phyloP scores from a whole-genome alignment of 2,329 filamentous ascomycete genomes.

The Xylaria sp. region DNA sequence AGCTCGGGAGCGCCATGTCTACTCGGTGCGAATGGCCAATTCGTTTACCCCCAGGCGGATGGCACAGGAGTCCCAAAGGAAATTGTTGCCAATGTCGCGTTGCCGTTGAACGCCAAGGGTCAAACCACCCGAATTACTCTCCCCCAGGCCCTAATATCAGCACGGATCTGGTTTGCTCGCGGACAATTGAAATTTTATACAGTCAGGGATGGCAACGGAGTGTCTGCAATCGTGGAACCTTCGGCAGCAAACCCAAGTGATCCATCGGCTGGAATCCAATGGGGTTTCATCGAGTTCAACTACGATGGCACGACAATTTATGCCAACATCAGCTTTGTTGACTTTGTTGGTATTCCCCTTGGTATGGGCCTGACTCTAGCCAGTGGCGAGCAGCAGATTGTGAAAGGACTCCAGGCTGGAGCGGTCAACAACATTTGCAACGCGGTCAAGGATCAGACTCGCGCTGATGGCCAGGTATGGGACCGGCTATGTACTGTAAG shows the following conservation, averaged over 20 bases:
- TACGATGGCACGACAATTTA: conserved; percentile 47
- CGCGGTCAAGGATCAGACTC: conserved; percentile 45
- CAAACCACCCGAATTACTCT: conserved; percentile 46
- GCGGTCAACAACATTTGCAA: conserved; percentile 49
- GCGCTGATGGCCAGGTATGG: conserved; percentile 50
- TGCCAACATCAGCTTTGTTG: conserved; percentile 58
- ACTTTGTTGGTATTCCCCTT: conserved; percentile 56
- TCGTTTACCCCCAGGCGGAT: conserved; percentile 22
- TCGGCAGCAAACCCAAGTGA: conserved; percentile 52
- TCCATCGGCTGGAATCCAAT: conserved; percentile 51
- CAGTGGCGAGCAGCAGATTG: conserved; percentile 45
- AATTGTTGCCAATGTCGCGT: conserved; percentile 40
- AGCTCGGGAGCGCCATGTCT: conserved; percentile 11
- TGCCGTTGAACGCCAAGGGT: conserved; percentile 45
- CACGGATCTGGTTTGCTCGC: conserved; percentile 49
- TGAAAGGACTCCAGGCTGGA: conserved; percentile 46
- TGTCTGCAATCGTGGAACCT: conserved; percentile 52
- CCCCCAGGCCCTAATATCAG: conserved; percentile 47
- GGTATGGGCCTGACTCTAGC: conserved; percentile 52
- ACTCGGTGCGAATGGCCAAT: conserved; percentile 22
- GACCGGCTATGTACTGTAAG: conserved; percentile 50
- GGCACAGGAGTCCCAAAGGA: conserved; percentile 17
- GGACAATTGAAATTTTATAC: conserved; percentile 49
- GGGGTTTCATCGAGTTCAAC: conserved; percentile 58
- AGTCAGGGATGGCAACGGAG: conserved; percentile 40